Base-by-base conservation (phyloP, 768 basidiomycete species). In the Ramaria sp. region DNA sequence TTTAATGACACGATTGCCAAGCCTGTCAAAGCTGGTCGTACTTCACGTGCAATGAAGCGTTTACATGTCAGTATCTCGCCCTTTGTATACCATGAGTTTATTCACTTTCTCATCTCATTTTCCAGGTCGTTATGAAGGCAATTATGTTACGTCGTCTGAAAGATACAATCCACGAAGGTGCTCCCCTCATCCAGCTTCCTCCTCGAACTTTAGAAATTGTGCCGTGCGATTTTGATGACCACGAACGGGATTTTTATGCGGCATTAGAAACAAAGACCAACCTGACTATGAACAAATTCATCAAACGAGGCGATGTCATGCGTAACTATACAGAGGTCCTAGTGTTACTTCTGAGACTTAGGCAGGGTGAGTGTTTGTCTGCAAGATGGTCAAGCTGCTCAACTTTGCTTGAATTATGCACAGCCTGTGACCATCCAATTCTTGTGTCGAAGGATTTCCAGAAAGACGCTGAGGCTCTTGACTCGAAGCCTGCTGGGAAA, bases 111-210 rank as follows among this genome's bases (percentile, higher is more conserved):
- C 10, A 13, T 37, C 2, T 2, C 13, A 37, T 37, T 37, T 34
- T 17, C 12, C 63, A 91, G 82, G 81, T 88, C 38, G 82, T 98
- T 3, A 73, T 98, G 13, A 83, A 85, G 61, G 79, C 86, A 12
- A 75, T 94, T 60, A 95, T 98, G 93, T 79, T 97, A 31, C 79
- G 95, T 5, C 83, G 96, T 4, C 83, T 77, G 3, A 99, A 98
- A 70, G 78, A 77, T 38, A 80, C 83, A 51, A 63, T 71, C 0
- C 60, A 87, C 17, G 84, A 93, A 57, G 95, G 95, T 5, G 87
- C 91, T 63, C 80, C 81, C 0, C 74, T 98, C 19, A 76, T 98
- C 41, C 77, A 86, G 15, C 78, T 99, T 0, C 96, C 96, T 0
- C 78, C 75, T 13, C 80, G 92, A 3, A 77, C 67, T 1, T 75